Evolutionary conservation across 768 basidiomycete species (phyloP).

Genomic region (Leucocoprinus leucothites): DNA sequence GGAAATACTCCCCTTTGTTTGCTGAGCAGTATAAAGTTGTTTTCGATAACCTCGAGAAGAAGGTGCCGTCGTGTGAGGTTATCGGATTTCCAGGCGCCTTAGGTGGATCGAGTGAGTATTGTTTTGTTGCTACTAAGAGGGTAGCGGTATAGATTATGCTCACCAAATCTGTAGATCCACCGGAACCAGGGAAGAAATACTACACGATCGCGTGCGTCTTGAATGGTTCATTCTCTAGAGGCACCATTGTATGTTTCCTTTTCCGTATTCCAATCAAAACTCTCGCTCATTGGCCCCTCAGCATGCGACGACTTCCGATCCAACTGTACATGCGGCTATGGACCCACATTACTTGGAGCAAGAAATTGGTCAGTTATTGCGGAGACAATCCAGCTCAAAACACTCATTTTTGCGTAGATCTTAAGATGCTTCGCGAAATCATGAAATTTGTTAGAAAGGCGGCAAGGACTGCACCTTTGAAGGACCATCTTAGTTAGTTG

Average conservation of each 20-base stretch:
- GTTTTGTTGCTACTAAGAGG: not conserved
- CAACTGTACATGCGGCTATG: not conserved
- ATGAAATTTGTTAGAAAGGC: not conserved
- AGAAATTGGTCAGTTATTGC: not conserved
- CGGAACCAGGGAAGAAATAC: conserved; percentile 12
- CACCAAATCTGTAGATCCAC: not conserved
- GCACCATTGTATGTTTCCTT: conserved; percentile 9
- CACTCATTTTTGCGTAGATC: not conserved
- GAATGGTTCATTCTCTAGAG: conserved; percentile 14
- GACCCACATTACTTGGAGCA: not conserved
- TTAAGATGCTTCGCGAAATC: not conserved
- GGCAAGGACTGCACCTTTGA: not conserved
- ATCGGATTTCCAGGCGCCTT: conserved; percentile 20
- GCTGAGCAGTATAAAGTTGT: conserved; percentile 38
- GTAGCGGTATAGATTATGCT: not conserved
- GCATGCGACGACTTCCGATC: not conserved
- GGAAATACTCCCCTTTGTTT: conserved; percentile 27
- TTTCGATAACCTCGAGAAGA: conserved; percentile 23
- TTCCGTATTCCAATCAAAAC: not conserved
- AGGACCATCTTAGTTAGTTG: conserved; percentile 19
- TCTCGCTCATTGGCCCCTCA: not conserved
- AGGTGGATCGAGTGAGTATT: not conserved
- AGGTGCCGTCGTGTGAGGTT: conserved; percentile 24
- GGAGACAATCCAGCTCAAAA: not conserved
- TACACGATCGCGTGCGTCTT: conserved; percentile 4